Percentiles rank a stretch among this genome's conserved stretches.
Conservation (phyloP, 495 filamentous ascomycete genomes). For the Tuber aestivum region DNA sequence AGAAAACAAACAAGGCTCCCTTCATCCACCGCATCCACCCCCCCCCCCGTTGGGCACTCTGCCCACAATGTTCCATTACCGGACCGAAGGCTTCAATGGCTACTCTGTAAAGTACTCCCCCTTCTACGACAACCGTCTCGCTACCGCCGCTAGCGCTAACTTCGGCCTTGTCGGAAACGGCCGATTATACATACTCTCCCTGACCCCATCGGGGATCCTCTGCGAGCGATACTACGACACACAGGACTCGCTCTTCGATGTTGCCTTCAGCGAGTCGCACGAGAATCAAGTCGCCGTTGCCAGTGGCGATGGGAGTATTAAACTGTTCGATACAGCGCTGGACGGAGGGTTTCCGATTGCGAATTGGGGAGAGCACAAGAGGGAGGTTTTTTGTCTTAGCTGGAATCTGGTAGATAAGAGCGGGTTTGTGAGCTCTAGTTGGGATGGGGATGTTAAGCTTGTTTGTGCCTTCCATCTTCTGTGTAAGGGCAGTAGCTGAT, state of each 20-base stretch:
- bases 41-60: conserved; percentile 8
- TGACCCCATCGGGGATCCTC: conserved; percentile 77
- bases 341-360: conserved; percentile 69
- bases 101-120: conserved; percentile 95
- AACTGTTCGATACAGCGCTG: conserved; percentile 78
- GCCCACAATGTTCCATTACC: conserved; percentile 78
- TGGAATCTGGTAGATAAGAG: conserved; percentile 93
- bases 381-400: conserved; percentile 81
- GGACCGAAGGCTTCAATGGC: conserved; percentile 87
- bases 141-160: conserved; percentile 78
- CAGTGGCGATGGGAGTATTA: conserved; percentile 85
- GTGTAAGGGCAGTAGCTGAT: not conserved
- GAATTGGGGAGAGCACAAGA: conserved; percentile 83
- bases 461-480: conserved; percentile 44
- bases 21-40: not conserved
- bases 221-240: conserved; percentile 87
- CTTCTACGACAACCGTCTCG: conserved; percentile 90
- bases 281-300: conserved; percentile 86
- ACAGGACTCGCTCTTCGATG: conserved; percentile 91
- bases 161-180: conserved; percentile 97
- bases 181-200: conserved; percentile 69
- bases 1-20: not conserved
- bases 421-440: conserved; percentile 77
- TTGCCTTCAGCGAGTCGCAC: conserved; percentile 88
- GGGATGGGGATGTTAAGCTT: conserved; percentile 91